Evolutionary conservation across 139 green algal species (phyloP), one percentile per base, ranked within the genome.

Genomic region (Chlorella sp.): DNA sequence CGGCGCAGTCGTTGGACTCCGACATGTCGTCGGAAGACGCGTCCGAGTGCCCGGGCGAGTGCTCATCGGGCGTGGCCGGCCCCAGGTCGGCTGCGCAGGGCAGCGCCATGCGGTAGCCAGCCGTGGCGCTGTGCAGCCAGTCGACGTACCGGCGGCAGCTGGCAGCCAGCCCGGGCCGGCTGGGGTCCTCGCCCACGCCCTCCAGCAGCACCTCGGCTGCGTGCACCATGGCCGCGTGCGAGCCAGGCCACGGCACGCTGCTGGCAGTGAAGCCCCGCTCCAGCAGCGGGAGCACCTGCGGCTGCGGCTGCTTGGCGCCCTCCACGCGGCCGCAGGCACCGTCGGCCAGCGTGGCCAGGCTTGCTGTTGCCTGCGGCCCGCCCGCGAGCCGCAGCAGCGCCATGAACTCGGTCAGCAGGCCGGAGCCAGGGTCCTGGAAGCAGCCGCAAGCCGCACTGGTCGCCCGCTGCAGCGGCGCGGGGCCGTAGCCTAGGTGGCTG

Each of bases 101-200:
- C 38, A 74, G 69, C 62, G 79, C 40, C 78, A 76, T 77, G 43
- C 69, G 67, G 80, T 93, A 94, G 11, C 91, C 91, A 1, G 81
- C 78, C 0, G 91, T 96, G n/a, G 87, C 82, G 0, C 62, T 68
- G 23, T 92, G 72, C 65, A 95, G 74, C 23, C 80, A 76, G 40
- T 67, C 36, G 1, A 93, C 88, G 73, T 95, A 92, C 0, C 79
- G 68, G n/a, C 14, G 46, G 76, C 84, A 46, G 61, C 55, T 62
- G 72, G 68, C 61, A 71, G 33, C 6, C n/a, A 51, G 27, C 31
- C 65, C 23, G 23, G 36, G 21, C 33, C 56, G 38, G 31, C 36
- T 21, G 5, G 43, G 66, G 14, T 60, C 66, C 66, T 73, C 66
- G 43, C 45, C 66, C 42, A 60, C 66, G 14, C 31, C 42, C 31